Conservation (phyloP, 1,284 basidiomycete genomes). For the Pulveroboletus sp. region DNA sequence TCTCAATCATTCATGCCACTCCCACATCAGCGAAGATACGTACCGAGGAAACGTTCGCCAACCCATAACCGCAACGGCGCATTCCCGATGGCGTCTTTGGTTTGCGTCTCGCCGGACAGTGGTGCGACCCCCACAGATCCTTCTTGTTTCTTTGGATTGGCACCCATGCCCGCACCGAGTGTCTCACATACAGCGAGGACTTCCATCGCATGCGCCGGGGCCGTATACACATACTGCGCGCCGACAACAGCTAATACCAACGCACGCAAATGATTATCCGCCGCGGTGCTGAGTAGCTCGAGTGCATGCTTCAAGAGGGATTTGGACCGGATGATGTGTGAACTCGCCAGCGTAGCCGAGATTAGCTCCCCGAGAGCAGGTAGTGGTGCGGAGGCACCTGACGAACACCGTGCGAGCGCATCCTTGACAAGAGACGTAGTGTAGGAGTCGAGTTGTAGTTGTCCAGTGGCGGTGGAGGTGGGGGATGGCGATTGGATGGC, state of each 20-base stretch:
- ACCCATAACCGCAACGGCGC: constrained; percentile 68
- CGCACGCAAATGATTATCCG: constrained; percentile 72
- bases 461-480: neutral
- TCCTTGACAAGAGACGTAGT: constrained; percentile 27
- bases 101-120: constrained; percentile 18
- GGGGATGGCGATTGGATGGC: constrained; percentile 8
- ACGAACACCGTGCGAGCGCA: constrained; percentile 31
- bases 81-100: constrained; percentile 49
- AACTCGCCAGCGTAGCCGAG: constrained; percentile 28
- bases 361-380: constrained; percentile 34
- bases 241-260: constrained; percentile 65
- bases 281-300: constrained; percentile 52
- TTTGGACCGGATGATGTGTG: constrained; percentile 43
- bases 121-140: constrained; percentile 14
- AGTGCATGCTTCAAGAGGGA: constrained; percentile 62
- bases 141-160: constrained; percentile 32
- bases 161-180: constrained; percentile 69
- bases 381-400: constrained; percentile 26
- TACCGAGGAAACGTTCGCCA: constrained; percentile 66
- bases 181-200: constrained; percentile 67
- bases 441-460: constrained; percentile 19
- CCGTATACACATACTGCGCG: constrained; percentile 69
- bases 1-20: neutral
- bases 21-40: constrained; percentile 23
- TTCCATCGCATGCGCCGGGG: constrained; percentile 61